Base-by-base conservation (phyloP, 2,329 filamentous ascomycete genomes). In the Xylaria multiplex region DNA sequence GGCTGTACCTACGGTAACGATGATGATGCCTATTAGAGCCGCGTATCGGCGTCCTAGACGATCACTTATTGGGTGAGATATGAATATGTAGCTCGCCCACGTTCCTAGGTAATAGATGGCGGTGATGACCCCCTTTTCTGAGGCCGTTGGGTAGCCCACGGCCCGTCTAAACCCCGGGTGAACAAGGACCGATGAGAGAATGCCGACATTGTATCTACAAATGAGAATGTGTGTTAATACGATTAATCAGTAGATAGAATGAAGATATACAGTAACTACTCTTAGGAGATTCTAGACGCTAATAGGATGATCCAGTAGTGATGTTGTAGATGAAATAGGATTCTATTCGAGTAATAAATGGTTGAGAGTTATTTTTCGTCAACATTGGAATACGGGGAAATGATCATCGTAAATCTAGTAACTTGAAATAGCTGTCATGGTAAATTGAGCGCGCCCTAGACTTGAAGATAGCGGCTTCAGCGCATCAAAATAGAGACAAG, bases 51-150 rank as follows among this genome's bases (percentile, higher is more conserved):
- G 80, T 8, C 86, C 86, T 7, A 86, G 75, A 13, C 73, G 73
- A 72, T 88, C 86, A 40, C 82, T 84, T 2, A 81, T 76, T 2
- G 81, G 81, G 53, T 86, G 84, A 0, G 86, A 83, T 22, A 88
- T 59, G 68, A 87, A 83, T 2, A 88, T 69, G 72, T 88, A 88
- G 70, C 84, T 85, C 16, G 80, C 60, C 78, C 84, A 85, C 4
- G 86, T 87, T 50, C 86, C 86, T 16, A 85, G 73, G 70, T 88
- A 88, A 77, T 88, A 88, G 40, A 86, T 82, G 46, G 81, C 83
- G 1, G 85, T 87, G 71, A 88, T 82, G 45, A 85, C 74, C 7
- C 86, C 86, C 57, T 79, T 85, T 55, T 79, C 78, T 6, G 80
- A 75, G 1, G 84, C 80, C 1, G 76, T 78, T 6, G 81, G 84